Base-by-base conservation (phyloP, 345 rosid genomes). In the Pelargonium nanum region DNA sequence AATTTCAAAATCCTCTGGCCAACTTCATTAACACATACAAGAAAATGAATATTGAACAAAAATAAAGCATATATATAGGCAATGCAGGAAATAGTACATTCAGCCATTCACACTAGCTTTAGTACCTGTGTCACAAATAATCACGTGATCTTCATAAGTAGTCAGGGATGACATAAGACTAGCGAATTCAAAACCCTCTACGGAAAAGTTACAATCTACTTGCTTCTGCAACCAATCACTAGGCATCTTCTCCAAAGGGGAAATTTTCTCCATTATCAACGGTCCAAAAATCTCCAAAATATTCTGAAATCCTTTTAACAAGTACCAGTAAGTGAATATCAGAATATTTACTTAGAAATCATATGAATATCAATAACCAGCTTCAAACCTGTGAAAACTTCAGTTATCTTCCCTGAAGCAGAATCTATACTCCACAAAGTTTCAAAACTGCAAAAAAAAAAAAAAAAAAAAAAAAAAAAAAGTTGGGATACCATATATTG, bases 1-100 rank as follows among this genome's bases (percentile, higher is more conserved):
- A 85, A 67, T 77, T 75, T 87, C 78, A 84, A 62, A 67, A 93
- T 76, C 64, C 80, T 83, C 77, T 87, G 94, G 63, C 88, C 82
- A 81, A 76, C 99, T 93, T 72, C 56, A 73, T 60, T 48, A 53
- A 67, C 58, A 58, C 26, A 57, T 26, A 19, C 28, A 26, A 70
- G 74, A 53, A 61, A 65, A 69, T 70, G 25, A 67, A 59, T 48
- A 54, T 45, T 57, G 58, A 25, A 65, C n/a, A 65, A 4, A 56
- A 65, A 5, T 32, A 22, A 20, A 56, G 19, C 48, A 24, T 19
- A 26, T 24, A 34, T 53, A 26, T 22, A 30, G 22, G 26, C n/a
- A 67, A 4, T 51, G 13, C 56, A 53, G 53, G 59, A 21, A 56
- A 62, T n/a, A 12, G 40, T 9, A 10, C n/a, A 19, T n/a, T 21